A percentile compares a stretch with the other conserved stretches of the same genome.
Conservation (phyloP, 2,329 filamentous ascomycete genomes). For the Aspergillus fructus region DNA sequence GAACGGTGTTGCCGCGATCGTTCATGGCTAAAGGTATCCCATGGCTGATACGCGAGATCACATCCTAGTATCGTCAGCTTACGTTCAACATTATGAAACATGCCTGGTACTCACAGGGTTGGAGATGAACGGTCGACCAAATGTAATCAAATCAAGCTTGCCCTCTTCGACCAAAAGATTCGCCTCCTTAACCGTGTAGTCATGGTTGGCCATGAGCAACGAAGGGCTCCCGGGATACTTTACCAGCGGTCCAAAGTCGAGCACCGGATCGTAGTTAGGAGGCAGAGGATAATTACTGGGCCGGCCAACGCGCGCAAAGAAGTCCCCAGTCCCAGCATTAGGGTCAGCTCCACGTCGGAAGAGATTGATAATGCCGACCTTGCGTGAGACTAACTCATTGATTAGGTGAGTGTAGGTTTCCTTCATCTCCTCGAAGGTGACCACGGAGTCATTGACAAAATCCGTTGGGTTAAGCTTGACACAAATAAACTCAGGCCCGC, state of each 20-base stretch:
- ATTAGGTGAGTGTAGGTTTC: conserved; percentile 18
- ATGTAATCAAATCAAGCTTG: conserved; percentile 23
- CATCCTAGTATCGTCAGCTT: not conserved
- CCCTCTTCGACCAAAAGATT: conserved; percentile 15
- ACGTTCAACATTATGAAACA: no score
- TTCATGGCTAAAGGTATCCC: not conserved
- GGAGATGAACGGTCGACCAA: conserved; percentile 25
- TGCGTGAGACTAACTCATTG: conserved; percentile 8
- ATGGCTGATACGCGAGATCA: not conserved
- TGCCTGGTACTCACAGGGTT: conserved; percentile 15
- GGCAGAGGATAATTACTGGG: conserved; percentile 14
- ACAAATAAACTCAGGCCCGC: conserved; percentile 17
- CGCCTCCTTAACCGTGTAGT: conserved; percentile 25
- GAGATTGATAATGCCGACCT: conserved; percentile 15
- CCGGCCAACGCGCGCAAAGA: not conserved
- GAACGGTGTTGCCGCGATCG: not conserved
- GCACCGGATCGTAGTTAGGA: conserved; percentile 17
- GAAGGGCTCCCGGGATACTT: conserved; percentile 28
- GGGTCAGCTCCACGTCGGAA: conserved; percentile 13
- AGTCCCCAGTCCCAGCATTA: not conserved
- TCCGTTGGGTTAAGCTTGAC: conserved; percentile 31
- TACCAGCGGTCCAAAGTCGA: conserved; percentile 24
- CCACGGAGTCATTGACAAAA: conserved; percentile 20
- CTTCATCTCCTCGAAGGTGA: conserved; percentile 18
- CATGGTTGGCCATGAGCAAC: conserved; percentile 26